Evolutionary conservation across 306 rosid genomes (phyloP).

Genomic region (Dalbergia cultrata): DNA sequence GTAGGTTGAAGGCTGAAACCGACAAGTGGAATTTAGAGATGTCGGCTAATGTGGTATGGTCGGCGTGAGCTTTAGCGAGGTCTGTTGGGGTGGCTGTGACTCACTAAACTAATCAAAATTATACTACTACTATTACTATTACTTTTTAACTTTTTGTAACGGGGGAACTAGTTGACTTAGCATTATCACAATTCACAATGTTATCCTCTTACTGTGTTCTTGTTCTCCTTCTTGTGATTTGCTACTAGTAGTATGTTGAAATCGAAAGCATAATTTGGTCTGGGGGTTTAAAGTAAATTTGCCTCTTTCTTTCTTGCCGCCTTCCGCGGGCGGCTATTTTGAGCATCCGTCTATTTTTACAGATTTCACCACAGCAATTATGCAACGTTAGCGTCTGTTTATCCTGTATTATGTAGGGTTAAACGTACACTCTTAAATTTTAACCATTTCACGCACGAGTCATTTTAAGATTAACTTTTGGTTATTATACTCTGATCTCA

Average conservation of each 20-base stretch:
- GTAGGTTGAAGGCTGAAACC: not conserved
- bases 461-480: too few relatives aligned
- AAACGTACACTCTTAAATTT: too few relatives aligned
- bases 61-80: not conserved
- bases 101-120: not conserved
- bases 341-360: too few relatives aligned
- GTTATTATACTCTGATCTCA: too few relatives aligned
- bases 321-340: not conserved
- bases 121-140: too few relatives aligned
- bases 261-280: not conserved
- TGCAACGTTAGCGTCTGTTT: too few relatives aligned
- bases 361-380: too few relatives aligned
- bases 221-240: not conserved
- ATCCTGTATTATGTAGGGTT: too few relatives aligned
- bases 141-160: too few relatives aligned
- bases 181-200: not conserved
- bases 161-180: not conserved
- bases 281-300: not conserved
- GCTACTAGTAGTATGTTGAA: not conserved
- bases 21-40: not conserved
- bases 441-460: too few relatives aligned
- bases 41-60: conserved; percentile 35
- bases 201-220: not conserved
- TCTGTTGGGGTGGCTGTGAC: not conserved
- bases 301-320: not conserved